Evolutionary conservation across 163 green algal species (phyloP).

Genomic region (Chlamydomonas reinhardtii): DNA sequence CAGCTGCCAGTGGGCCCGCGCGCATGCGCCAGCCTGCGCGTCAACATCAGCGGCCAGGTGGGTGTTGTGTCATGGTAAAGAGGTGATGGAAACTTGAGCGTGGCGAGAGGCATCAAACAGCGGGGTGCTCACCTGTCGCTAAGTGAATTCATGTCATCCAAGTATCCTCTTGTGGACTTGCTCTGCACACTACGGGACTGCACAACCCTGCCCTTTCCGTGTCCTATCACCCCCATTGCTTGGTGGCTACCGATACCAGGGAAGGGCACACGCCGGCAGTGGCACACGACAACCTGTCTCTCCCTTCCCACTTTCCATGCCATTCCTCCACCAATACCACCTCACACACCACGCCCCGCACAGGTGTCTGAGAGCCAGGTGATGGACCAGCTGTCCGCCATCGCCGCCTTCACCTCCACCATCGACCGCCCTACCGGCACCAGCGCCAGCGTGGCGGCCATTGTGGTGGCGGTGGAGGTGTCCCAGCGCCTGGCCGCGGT

Average conservation of each 20-base stretch:
- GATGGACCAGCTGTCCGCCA: not conserved
- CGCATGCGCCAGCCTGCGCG: not conserved
- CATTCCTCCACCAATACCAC: not conserved
- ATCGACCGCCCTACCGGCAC: not conserved
- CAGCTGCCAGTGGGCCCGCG: not conserved
- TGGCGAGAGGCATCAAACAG: too few species aligned
- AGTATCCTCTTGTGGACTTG: too few species aligned
- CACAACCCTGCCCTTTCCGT: too few species aligned
- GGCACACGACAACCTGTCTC: too few species aligned
- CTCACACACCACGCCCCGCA: too few species aligned
- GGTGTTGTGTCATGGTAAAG: not conserved
- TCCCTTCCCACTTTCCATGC: too few species aligned
- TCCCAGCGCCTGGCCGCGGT: not conserved
- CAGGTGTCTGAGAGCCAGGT: not conserved
- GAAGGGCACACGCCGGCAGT: too few species aligned
- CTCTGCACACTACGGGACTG: too few species aligned
- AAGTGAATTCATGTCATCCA: too few species aligned
- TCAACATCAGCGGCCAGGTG: not conserved
- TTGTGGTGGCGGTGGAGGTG: not conserved
- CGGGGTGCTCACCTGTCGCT: not conserved
- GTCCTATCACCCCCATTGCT: too few species aligned
- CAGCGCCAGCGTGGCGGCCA: not conserved
- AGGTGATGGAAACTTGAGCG: too few species aligned
- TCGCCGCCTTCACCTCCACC: not conserved
- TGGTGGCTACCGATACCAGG: too few species aligned